Evolutionary conservation across 306 rosid genomes (phyloP).

Genomic region (Trifolium subterraneum): DNA sequence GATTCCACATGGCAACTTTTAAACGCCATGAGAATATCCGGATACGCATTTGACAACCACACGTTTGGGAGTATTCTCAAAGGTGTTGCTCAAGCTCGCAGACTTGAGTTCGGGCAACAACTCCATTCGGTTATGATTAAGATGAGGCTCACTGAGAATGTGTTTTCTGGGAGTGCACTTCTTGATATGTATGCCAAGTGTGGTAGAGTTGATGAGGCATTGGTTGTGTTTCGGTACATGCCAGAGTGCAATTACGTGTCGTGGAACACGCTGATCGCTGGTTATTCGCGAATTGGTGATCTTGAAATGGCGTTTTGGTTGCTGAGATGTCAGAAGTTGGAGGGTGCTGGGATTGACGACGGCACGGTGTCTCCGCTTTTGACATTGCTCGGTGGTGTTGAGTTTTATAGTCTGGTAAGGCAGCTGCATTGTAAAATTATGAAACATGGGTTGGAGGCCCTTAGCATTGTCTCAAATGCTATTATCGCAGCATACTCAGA

Average conservation of each 20-base stretch:
- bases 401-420: constrained; percentile 46
- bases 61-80: constrained; percentile 82
- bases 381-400: constrained; percentile 68
- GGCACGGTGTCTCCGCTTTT: constrained; percentile 76
- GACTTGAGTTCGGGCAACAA: constrained; percentile 59
- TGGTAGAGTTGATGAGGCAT: constrained; percentile 68
- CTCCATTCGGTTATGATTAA: constrained; percentile 68
- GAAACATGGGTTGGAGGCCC: constrained; percentile 62
- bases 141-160: constrained; percentile 54
- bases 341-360: constrained; percentile 64
- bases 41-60: constrained; percentile 54
- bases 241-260: constrained; percentile 61
- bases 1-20: constrained; percentile 53
- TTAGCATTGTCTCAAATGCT: constrained; percentile 67
- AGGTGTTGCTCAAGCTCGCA: constrained; percentile 53
- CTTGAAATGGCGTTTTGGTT: constrained; percentile 53
- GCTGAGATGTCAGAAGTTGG: constrained; percentile 61
- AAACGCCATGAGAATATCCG: constrained; percentile 56
- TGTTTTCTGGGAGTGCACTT: constrained; percentile 74
- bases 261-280: constrained; percentile 80
- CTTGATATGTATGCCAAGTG: constrained; percentile 92
- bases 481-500: constrained; percentile 71
- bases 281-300: constrained; percentile 63
- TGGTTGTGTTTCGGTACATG: constrained; percentile 50
- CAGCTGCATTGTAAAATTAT: constrained; percentile 72